Base-by-base conservation (phyloP, 345 rosid species). In the Dipteronia sinensis region DNA sequence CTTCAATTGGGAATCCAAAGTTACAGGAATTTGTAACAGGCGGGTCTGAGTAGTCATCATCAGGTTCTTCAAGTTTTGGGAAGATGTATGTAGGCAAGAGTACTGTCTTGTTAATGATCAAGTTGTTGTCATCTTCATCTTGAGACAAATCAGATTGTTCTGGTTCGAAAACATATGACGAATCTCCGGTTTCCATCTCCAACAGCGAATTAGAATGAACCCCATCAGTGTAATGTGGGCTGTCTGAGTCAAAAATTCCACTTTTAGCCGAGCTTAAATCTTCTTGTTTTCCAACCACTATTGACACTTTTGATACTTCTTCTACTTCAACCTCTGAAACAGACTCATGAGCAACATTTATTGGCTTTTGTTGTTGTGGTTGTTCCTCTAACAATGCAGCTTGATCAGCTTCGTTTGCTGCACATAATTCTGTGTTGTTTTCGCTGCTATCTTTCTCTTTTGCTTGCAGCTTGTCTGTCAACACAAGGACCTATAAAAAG, bases 131-230 rank as follows among this genome's bases (percentile, higher is more conserved):
- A 23, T 86, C 91, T 67, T 89, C 95, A 34, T 86, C 95, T 56
- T 86, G 93, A 31, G 91, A 86, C 40, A 74, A 67, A 76, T 89
- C 94, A 1, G 91, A 86, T 6, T 82, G 89, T 44, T 89, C 92
- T 5, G 85, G 85, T 61, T 87, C 89, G 65, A 90, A 85, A 8
- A 69, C 74, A 69, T 76, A 82, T 9, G 86, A 85, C 12, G 87
- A 84, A 77, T 87, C 90, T 4, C 78, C 82, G 6, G 85, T 85
- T 72, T 86, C 92, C 63, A 83, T 85, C 74, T 86, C 92, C 63
- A 83, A 34, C 47, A 83, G 78, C 7, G 90, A 84, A 15, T 42
- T 42, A 9, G 92, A 86, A 62, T 82, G 88, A 59, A 83, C 89
- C 38, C 89, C 89, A 34, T 86, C 88, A 1, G 85, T 72, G 79